Base-by-base conservation (phyloP, 169 alveolate species). In the Plasmodium vivax region DNA sequence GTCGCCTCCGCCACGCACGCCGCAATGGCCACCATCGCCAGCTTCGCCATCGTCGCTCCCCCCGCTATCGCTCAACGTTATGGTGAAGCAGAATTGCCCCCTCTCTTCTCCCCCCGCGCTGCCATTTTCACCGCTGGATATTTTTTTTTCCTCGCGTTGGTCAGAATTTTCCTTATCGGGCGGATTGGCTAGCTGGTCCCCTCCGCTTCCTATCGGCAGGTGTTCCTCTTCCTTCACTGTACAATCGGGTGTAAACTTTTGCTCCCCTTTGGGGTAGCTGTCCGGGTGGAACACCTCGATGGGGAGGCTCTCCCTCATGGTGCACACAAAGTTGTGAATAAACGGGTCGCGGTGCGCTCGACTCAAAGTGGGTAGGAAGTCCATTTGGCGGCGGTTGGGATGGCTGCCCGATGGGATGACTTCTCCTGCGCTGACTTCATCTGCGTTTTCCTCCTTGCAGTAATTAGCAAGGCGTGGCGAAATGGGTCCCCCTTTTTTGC, bases 81-180 rank as follows among this genome's bases (percentile, higher is more conserved):
- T 79, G 54, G 83, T 43, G 41, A 90, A 90, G 34, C 47, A 30
- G 23, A 90, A 90, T 16, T 88, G 80, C 32, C 94, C 94, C 47
- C 3, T 56, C 8, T 79, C 34, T 10, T 88, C 54, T 4, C n/a
- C 79, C 8, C 36, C 72, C 68, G n/a, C 2, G 71, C 36, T 82
- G 62, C 68, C 19, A 3, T 19, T 56, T 9, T 38, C 68, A 23
- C 34, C 36, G 9, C 30, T 79, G 27, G 19, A 58, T 43, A 9
- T 56, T 36, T 19, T 10, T 27, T 77, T 2, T 27, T 74, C 3
- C 2, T 51, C 62, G 14, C 80, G 16, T 38, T 36, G 72, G 43
- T 27, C 1, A 5, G 27, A 14, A 19, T n/a, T 27, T 81, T 81
- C 87, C 32, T 81, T 45, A 32, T 9, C 3, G 19, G 74, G 34